Base-by-base conservation (phyloP, 768 basidiomycete species). In the Panaeolus papilionaceus region DNA sequence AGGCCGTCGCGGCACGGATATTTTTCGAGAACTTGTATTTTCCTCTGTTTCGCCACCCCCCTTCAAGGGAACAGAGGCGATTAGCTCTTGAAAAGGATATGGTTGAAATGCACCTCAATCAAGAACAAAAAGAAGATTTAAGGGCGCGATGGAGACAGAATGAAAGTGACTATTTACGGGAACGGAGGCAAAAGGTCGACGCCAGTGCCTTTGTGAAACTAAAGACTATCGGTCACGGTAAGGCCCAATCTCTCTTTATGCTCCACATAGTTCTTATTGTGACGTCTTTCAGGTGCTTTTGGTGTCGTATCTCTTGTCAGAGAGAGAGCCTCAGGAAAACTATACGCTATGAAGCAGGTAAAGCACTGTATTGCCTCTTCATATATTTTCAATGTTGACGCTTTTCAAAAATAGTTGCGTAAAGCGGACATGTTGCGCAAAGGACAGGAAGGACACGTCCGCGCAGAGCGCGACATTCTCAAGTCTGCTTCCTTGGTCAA, bases 311-410 rank as follows among this genome's bases (percentile, higher is more conserved):
- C 91, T 10, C 88, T 99, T 62, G 97, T 98, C 44, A 89, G 85
- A 78, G 95, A 98, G 79, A 87, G 86, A 72, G 83, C 87, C 28
- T 88, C 89, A 4, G 93, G 94, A 18, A 87, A 89, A 68, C 82
- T 98, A 58, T 98, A 90, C 75, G 96, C 96, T 64, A 98, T 99
- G 94, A 99, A 98, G 79, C 93, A 98, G 91, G 93, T 94, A 75
- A 78, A 20, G 3, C 12, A 11, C 6, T 8, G 70, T 73, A 51
- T 49, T 38, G 33, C 63, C 62, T 62, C 37, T 18, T 51, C 58
- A 51, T 20, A 23, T 66, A 33, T 62, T 66, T 62, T 47, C 66
- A 62, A 65, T 54, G 26, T 67, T 58, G 37, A 63, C 74, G 64
- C 71, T 68, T 68, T 18, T 71, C 70, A 70, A 74, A 71, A 64